Evolutionary conservation across 2,329 filamentous ascomycete genomes (phyloP).

Genomic region (Pseudogymnoascus verrucosus): DNA sequence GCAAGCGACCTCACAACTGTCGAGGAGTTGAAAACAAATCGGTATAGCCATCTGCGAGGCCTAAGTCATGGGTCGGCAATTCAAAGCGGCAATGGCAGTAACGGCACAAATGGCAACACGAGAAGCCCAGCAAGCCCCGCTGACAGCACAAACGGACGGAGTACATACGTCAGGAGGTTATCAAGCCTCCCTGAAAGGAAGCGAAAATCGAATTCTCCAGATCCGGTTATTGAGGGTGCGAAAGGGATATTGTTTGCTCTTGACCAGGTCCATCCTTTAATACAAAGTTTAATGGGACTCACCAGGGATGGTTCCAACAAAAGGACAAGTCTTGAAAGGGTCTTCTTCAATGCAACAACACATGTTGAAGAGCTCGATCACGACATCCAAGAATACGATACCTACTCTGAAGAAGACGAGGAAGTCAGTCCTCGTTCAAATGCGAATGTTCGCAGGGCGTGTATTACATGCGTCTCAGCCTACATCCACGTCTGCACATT

Average conservation of each 20-base stretch:
- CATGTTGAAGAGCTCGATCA: conserved; percentile 59
- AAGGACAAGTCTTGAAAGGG: conserved; percentile 56
- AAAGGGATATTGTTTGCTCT: conserved; percentile 60
- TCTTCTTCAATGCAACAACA: conserved; percentile 60
- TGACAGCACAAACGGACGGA: conserved; percentile 36
- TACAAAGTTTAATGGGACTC: conserved; percentile 56
- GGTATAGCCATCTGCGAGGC: conserved; percentile 59
- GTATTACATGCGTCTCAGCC: conserved; percentile 53
- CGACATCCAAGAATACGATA: conserved; percentile 55
- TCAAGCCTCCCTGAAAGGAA: conserved; percentile 56
- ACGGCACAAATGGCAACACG: conserved; percentile 19
- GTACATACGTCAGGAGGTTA: conserved; percentile 55
- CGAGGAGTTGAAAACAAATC: conserved; percentile 53
- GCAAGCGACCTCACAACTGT: conserved; percentile 53
- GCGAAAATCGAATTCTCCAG: conserved; percentile 51
- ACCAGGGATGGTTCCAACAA: conserved; percentile 53
- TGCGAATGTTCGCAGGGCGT: conserved; percentile 56
- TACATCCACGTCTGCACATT: conserved; percentile 59
- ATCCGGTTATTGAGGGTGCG: conserved; percentile 55
- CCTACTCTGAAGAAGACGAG: conserved; percentile 41
- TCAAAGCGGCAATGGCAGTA: conserved; percentile 35
- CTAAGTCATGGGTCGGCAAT: conserved; percentile 63
- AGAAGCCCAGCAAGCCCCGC: conserved; percentile 51
- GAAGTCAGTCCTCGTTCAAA: conserved; percentile 44
- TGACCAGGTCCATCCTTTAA: conserved; percentile 60